Evolutionary conservation across 2,329 filamentous ascomycete species (phyloP).

Genomic region (Taxawa tesnikishii): DNA sequence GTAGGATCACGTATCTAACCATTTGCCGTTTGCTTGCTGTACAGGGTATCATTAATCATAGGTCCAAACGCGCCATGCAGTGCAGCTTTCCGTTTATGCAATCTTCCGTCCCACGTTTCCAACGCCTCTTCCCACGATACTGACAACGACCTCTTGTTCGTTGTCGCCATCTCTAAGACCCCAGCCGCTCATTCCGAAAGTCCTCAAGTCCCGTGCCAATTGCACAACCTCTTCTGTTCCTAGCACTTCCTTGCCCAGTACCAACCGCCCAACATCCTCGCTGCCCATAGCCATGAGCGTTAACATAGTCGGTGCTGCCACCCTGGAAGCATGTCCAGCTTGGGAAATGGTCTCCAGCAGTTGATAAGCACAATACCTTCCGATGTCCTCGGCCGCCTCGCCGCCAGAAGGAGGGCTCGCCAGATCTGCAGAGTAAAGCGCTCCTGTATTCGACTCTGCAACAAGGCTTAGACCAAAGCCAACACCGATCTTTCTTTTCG

Average conservation of each 20-base stretch:
- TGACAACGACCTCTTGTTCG: conserved; percentile 63
- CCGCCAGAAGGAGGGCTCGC: conserved; percentile 64
- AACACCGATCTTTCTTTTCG: conserved; percentile 55
- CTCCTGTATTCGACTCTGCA: conserved; percentile 79
- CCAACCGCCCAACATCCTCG: conserved; percentile 82
- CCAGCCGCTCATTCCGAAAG: conserved; percentile 87
- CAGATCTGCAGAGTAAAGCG: conserved; percentile 80
- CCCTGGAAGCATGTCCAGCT: conserved; percentile 67
- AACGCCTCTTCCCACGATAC: conserved; percentile 83
- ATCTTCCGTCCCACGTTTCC: conserved; percentile 94
- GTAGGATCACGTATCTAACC: too few species aligned
- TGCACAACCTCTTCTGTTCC: conserved; percentile 69
- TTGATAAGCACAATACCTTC: conserved; percentile 77
- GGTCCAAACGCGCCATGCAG: conserved; percentile 1
- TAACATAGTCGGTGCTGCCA: conserved; percentile 62
- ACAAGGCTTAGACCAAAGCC: conserved; percentile 87
- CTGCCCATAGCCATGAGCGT: conserved; percentile 96
- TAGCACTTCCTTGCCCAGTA: conserved; percentile 69
- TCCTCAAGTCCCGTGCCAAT: conserved; percentile 70
- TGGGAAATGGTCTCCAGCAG: conserved; percentile 70
- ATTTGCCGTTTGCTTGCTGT: too few species aligned
- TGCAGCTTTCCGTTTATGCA: conserved; percentile 24
- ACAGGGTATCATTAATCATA: conserved; percentile 9
- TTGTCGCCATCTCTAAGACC: conserved; percentile 62
- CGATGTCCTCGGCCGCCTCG: conserved; percentile 78